Conservation (phyloP, 345 rosid genomes). For the Physaria fendleri region DNA sequence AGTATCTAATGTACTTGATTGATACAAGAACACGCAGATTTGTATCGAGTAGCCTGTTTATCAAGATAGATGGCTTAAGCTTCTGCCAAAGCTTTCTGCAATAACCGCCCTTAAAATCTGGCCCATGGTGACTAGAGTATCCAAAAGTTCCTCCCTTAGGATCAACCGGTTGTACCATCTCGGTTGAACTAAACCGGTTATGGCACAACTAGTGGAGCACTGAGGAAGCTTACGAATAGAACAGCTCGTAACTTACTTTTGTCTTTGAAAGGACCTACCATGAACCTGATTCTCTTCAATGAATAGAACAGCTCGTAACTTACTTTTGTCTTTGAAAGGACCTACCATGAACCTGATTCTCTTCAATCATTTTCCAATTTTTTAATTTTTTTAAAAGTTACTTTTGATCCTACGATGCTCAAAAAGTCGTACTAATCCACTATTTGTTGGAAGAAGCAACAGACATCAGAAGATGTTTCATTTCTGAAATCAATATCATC, state of each 20-base stretch:
- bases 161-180: no score
- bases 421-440: slow-evolving; percentile 22
- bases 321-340: slow-evolving; percentile 8
- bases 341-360: slow-evolving; percentile 28
- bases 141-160: no score
- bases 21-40: neutral
- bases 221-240: slow-evolving; percentile 1
- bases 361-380: slow-evolving; percentile 1
- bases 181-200: neutral
- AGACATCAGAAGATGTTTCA: neutral
- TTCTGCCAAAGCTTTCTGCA: neutral
- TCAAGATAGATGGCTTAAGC: neutral
- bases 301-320: neutral
- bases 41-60: neutral
- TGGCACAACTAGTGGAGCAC: neutral
- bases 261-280: slow-evolving; percentile 26
- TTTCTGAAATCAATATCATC: slow-evolving; percentile 23
- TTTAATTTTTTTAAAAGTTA: neutral
- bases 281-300: slow-evolving; percentile 17
- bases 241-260: no score
- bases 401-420: neutral
- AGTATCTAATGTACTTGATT: no score
- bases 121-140: no score
- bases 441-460: slow-evolving; percentile 2
- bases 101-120: no score